These are phyloP conservation scores for Penstemon eatonii DNA, from an alignment of 257 asterid genomes.

Conservation along the genomic window DNA sequence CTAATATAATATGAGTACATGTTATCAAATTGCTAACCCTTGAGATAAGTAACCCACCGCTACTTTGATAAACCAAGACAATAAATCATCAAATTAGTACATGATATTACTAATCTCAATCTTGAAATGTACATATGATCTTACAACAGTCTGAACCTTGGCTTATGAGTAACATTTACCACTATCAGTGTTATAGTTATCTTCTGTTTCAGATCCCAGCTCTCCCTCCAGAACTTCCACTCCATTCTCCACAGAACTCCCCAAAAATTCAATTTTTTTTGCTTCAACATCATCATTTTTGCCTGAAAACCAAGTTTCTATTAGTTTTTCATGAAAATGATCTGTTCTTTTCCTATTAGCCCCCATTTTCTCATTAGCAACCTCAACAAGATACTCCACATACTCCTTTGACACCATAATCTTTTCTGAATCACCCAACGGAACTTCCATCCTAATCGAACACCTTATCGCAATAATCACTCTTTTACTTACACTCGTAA, in stretches of 20 bases:
- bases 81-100: background rate
- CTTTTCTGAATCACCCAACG: conserved; percentile 58
- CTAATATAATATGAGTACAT: background rate
- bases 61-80: background rate
- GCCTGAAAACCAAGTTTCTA: conserved; percentile 50
- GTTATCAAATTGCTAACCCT: background rate
- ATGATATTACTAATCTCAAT: conserved; percentile 3
- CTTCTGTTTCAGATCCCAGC: conserved; percentile 36
- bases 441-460: conserved; percentile 89
- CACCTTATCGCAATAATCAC: conserved; percentile 77
- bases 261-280: conserved; percentile 30
- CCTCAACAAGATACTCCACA: conserved; percentile 62
- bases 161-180: conserved; percentile 40
- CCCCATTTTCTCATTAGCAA: conserved; percentile 89
- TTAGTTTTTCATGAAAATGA: conserved; percentile 46
- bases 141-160: conserved; percentile 6
- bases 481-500: conserved; percentile 78
- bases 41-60: background rate
- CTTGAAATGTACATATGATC: background rate
- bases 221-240: conserved; percentile 34
- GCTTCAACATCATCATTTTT: conserved; percentile 30
- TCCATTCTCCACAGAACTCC: conserved; percentile 30
- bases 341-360: conserved; percentile 73
- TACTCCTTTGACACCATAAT: conserved; percentile 71
- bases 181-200: conserved; percentile 29